Evolutionary conservation across 257 asterid genomes (phyloP).

Genomic region (Nicotiana sylvestris): DNA sequence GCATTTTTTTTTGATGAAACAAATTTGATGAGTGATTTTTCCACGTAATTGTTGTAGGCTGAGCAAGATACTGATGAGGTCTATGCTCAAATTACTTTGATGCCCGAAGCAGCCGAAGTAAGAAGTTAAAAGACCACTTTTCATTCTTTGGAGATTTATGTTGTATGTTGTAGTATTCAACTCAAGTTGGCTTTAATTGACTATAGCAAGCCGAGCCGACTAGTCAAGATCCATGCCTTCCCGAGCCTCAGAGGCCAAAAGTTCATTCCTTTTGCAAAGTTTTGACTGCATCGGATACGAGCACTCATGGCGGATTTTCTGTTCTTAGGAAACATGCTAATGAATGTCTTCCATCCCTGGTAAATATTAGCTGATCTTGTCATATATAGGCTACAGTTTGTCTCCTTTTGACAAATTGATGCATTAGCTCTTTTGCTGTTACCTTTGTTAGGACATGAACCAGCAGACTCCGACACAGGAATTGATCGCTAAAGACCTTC

Average conservation of each 20-base stretch:
- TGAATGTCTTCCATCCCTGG: conserved; percentile 49
- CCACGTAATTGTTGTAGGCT: conserved; percentile 24
- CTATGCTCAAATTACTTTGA: conserved; percentile 46
- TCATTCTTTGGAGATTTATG: not conserved
- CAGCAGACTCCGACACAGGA: conserved; percentile 73
- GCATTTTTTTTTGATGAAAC: not conserved
- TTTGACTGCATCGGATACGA: conserved; percentile 51
- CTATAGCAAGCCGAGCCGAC: conserved; percentile 39
- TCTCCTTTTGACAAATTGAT: not conserved
- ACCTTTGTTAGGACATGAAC: conserved; percentile 34
- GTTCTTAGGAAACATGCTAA: conserved; percentile 48
- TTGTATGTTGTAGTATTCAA: not conserved
- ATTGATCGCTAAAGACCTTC: conserved; percentile 68
- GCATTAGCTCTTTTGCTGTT: not conserved
- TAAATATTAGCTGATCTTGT: not conserved
- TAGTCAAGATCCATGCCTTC: conserved; percentile 20
- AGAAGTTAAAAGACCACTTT: conserved; percentile 12
- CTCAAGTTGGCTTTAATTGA: not conserved
- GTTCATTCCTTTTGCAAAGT: conserved; percentile 47
- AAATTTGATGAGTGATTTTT: not conserved
- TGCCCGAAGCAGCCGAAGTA: conserved; percentile 41
- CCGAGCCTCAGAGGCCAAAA: conserved; percentile 22
- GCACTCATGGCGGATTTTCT: conserved; percentile 59
- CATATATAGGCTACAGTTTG: not conserved
- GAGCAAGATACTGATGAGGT: conserved; percentile 51